These are phyloP conservation scores for Chaetomiaceae sp. DNA, from an alignment of 2,329 filamentous ascomycete genomes.

Conservation along the genomic window DNA sequence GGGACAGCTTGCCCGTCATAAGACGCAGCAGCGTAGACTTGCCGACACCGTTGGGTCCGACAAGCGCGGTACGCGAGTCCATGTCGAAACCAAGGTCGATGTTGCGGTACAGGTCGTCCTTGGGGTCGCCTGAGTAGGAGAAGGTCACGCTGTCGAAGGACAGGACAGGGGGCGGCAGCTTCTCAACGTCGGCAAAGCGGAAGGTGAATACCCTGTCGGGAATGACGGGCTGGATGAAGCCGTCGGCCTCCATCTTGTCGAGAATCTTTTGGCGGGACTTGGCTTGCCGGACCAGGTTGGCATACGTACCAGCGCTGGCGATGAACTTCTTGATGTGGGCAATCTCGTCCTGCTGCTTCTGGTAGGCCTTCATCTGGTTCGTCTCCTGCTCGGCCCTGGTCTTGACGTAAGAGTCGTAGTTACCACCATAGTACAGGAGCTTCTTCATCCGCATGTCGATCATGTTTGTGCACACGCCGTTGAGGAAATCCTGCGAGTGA, in stretches of 20 bases:
- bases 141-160: constrained; percentile 97
- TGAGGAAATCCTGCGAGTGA: constrained; percentile 98
- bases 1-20: constrained; percentile 92
- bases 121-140: constrained; percentile 85
- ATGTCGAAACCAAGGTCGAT: constrained; percentile 99
- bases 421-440: constrained; percentile 97
- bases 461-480: constrained; percentile 98
- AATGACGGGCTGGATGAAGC: constrained; percentile 88
- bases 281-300: constrained; percentile 97
- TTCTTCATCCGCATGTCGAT: constrained; percentile 91
- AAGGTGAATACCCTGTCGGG: constrained; percentile 90
- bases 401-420: constrained; percentile 98
- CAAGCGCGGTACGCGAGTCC: constrained; percentile 95
- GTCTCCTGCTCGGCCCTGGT: constrained; percentile 88
- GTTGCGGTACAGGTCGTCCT: constrained; percentile 93
- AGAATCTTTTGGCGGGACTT: constrained; percentile 99
- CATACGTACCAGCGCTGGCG: constrained; percentile 97
- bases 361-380: constrained; percentile 98
- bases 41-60: constrained; percentile 97
- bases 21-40: constrained; percentile 95
- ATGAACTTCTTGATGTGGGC: constrained; percentile 99
- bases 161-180: constrained; percentile 94
- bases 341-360: constrained; percentile 99
- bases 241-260: constrained; percentile 99
- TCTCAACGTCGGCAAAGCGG: constrained; percentile 97